Evolutionary conservation across 352 stramenopile species (phyloP).

Genomic region (Pythium biforme): DNA sequence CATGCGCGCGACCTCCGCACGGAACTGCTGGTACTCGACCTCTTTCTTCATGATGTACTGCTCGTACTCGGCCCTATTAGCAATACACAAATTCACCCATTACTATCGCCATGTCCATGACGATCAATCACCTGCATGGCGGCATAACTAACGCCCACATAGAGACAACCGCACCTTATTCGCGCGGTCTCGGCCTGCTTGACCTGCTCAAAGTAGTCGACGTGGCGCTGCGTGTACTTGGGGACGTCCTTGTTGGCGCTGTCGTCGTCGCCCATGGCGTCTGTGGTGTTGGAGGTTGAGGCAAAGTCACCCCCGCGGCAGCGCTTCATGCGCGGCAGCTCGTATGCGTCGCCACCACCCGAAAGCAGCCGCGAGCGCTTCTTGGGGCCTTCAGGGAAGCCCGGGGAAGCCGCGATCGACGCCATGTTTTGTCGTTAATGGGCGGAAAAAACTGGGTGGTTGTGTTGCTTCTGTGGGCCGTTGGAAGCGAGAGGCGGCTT

Average conservation of each 20-base stretch:
- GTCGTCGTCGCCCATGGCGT: constrained; percentile 31
- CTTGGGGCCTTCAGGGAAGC: constrained; percentile 67
- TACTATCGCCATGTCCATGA: background rate
- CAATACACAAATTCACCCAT: constrained; percentile 6
- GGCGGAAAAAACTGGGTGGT: no score
- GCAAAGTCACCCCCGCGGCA: constrained; percentile 32
- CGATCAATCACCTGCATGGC: background rate
- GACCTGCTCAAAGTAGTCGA: constrained; percentile 87
- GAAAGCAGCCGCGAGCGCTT: constrained; percentile 63
- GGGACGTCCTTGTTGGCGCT: constrained; percentile 42
- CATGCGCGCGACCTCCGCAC: constrained; percentile 50
- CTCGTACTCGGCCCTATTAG: constrained; percentile 65
- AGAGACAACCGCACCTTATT: constrained; percentile 42
- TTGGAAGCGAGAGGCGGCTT: constrained; percentile 3
- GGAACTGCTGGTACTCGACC: constrained; percentile 59
- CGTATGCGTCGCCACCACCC: constrained; percentile 41
- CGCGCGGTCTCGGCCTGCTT: constrained; percentile 79
- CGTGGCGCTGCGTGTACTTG: constrained; percentile 86
- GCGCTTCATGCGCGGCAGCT: constrained; percentile 61
- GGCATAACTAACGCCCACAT: background rate
- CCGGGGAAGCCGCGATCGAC: constrained; percentile 72
- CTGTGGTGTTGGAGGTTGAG: constrained; percentile 25
- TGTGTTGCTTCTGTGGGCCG: no score
- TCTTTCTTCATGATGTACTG: constrained; percentile 85
- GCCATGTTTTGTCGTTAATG: constrained; percentile 38